phyloP scores from a whole-genome alignment of 257 asterid genomes.

The Capsicum baccatum region DNA sequence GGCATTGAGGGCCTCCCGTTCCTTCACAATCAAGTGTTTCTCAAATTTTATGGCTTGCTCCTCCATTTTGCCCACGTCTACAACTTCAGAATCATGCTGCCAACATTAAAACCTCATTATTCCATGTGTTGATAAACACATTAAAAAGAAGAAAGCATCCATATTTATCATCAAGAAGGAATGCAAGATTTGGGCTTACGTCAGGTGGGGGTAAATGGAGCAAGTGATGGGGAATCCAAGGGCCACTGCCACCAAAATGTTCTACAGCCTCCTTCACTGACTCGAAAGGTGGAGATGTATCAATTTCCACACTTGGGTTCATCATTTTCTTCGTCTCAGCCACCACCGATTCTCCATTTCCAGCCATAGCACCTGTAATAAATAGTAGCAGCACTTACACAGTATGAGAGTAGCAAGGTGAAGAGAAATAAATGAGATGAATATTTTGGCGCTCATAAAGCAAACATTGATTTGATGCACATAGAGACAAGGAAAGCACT shows the following conservation, averaged over 20 bases:
- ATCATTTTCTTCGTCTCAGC: slow-evolving; percentile 56
- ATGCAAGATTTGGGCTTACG: slow-evolving; percentile 36
- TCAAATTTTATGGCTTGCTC: slow-evolving; percentile 63
- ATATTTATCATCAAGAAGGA: neutral
- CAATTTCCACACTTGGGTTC: slow-evolving; percentile 78
- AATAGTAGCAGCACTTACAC: neutral
- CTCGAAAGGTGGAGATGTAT: slow-evolving; percentile 88
- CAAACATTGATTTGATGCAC: slow-evolving; percentile 35
- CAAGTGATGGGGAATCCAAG: slow-evolving; percentile 76
- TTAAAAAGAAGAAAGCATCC: neutral
- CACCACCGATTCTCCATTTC: slow-evolving; percentile 39
- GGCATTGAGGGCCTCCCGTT: slow-evolving; percentile 63
- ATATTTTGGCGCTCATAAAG: slow-evolving; percentile 11
- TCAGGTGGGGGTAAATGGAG: slow-evolving; percentile 58
- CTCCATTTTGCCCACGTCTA: slow-evolving; percentile 58
- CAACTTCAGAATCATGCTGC: slow-evolving; percentile 47
- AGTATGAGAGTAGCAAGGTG: neutral
- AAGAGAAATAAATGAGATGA: slow-evolving; percentile 23
- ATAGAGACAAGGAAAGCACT: neutral
- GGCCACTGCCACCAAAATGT: slow-evolving; percentile 82
- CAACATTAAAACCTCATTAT: slow-evolving; percentile 21
- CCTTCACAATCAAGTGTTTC: slow-evolving; percentile 62
- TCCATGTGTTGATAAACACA: neutral
- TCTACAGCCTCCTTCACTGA: slow-evolving; percentile 96
- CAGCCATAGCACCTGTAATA: slow-evolving; percentile 45